Base-by-base conservation (phyloP, 768 basidiomycete species). In the Lactarius deliciosus region DNA sequence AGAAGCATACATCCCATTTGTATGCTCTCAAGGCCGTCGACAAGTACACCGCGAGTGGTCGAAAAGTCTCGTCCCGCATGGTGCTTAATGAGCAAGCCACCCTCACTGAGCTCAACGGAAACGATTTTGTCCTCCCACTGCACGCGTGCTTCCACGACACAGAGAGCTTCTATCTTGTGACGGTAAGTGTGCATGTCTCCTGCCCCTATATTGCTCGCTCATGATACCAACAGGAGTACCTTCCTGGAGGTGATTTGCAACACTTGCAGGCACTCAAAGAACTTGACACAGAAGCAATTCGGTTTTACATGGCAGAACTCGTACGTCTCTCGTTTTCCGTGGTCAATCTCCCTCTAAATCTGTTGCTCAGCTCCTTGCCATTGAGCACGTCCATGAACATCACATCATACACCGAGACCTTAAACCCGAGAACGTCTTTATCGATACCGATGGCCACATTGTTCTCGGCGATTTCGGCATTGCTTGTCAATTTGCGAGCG, bases 331-430 rank as follows among this genome's bases (percentile, higher is more conserved):
- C 34, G 20, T 55, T n/a, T 25, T 32, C 22, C 2, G 20, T 32
- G 3, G 18, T 5, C 11, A 7, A 3, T 3, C 30, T 30, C n/a
- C 30, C 25, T 36, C n/a, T 60, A 13, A 65, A 9, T 15, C n/a
- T 7, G 2, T 11, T n/a, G 18, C 10, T 25, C 15, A 69, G 68
- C 65, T 69, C 11, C 57, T 69, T 56, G 66, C 68, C 22, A 60
- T 69, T n/a, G 68, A 68, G 28, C 47, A 66, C 8, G 94, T 98
- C 2, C 97, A 99, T 75, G 86, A 90, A 73, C 94, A 97, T 73
- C 95, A 96, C 28, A 98, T 99, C 75, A 96, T 99, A 58, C 97
- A 99, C 77, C 92, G 97, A 64, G 97, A 99, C 78, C 96, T 99
- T 79, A 99, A 98, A 75, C 97, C 96, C n/a, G 93, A 94, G 56